These are phyloP conservation scores for Saxophila tyrrhenica DNA, from an alignment of 495 filamentous ascomycete species.

Conservation along the genomic window DNA sequence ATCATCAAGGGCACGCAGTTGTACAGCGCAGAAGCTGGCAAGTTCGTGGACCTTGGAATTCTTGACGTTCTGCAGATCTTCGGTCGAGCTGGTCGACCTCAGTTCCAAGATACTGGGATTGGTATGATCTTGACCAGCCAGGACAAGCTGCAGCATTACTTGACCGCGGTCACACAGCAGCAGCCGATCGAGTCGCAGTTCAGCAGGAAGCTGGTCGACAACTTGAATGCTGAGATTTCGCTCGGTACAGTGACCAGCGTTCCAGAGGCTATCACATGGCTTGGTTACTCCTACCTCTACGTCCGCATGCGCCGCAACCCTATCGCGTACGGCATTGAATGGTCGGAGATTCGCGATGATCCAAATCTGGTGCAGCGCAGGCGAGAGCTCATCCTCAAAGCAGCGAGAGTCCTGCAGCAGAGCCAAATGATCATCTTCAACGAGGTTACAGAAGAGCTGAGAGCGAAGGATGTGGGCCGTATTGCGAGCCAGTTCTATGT, in stretches of 20 bases:
- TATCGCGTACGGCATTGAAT: slow-evolving; percentile 89
- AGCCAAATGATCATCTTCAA: slow-evolving; percentile 99
- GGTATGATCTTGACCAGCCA: slow-evolving; percentile 93
- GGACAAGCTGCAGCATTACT: slow-evolving; percentile 86
- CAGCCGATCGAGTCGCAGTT: slow-evolving; percentile 93
- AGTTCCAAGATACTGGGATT: slow-evolving; percentile 91
- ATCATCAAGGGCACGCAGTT: slow-evolving; percentile 97
- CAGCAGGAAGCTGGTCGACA: slow-evolving; percentile 83
- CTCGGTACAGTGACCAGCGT: slow-evolving; percentile 93
- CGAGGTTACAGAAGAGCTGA: slow-evolving; percentile 78
- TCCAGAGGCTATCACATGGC: slow-evolving; percentile 88
- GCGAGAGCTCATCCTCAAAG: slow-evolving; percentile 72
- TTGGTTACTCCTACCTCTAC: slow-evolving; percentile 94
- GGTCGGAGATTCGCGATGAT: slow-evolving; percentile 79
- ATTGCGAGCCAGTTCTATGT: slow-evolving; percentile 98
- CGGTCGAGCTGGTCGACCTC: slow-evolving; percentile 90
- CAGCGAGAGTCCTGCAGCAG: slow-evolving; percentile 70
- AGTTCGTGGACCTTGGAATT: slow-evolving; percentile 93
- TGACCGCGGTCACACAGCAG: slow-evolving; percentile 85
- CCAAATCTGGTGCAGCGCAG: slow-evolving; percentile 71
- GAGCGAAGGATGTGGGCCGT: slow-evolving; percentile 84
- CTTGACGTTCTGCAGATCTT: slow-evolving; percentile 98
- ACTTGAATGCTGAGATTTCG: slow-evolving; percentile 89
- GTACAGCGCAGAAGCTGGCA: slow-evolving; percentile 90
- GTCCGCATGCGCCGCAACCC: slow-evolving; percentile 92